Percentiles rank a stretch among this genome's conserved stretches.
Conservation (phyloP, 2,329 filamentous ascomycete genomes). For the Sporothrix pseudoabietina region DNA sequence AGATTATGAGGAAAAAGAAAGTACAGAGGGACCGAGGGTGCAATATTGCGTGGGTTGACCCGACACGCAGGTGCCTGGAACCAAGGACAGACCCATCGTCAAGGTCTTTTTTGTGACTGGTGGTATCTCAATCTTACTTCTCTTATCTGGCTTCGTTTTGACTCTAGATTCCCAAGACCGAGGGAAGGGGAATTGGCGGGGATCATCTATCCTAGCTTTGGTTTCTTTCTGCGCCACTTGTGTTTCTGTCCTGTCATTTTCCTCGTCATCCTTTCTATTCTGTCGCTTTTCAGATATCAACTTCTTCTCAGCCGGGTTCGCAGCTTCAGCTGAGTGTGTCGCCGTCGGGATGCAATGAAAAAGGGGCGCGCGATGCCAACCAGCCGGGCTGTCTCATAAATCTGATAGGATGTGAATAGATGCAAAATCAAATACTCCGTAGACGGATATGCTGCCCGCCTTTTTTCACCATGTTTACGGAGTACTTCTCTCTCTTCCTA, state of each 20-base stretch:
- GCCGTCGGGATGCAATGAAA: not conserved
- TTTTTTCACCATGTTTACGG: not conserved
- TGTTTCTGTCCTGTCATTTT: not conserved
- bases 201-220: not conserved
- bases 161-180: not conserved
- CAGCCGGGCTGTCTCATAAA: not conserved
- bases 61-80: slow-evolving; percentile 9
- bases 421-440: not conserved
- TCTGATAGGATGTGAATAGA: not conserved
- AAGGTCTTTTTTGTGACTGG: not conserved
- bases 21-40: not conserved
- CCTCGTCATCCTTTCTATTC: not conserved
- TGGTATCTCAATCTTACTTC: not conserved
- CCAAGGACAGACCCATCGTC: not conserved
- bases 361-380: not conserved
- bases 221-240: not conserved
- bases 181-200: slow-evolving; percentile 14
- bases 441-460: not conserved
- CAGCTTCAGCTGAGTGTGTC: not conserved
- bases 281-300: not conserved
- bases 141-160: not conserved
- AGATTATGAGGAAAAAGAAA: not conserved
- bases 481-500: not conserved
- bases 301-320: not conserved
- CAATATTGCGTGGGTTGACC: slow-evolving; percentile 6